Base-by-base conservation (phyloP, 2,329 filamentous ascomycete species). In the Leptographium procerum region DNA sequence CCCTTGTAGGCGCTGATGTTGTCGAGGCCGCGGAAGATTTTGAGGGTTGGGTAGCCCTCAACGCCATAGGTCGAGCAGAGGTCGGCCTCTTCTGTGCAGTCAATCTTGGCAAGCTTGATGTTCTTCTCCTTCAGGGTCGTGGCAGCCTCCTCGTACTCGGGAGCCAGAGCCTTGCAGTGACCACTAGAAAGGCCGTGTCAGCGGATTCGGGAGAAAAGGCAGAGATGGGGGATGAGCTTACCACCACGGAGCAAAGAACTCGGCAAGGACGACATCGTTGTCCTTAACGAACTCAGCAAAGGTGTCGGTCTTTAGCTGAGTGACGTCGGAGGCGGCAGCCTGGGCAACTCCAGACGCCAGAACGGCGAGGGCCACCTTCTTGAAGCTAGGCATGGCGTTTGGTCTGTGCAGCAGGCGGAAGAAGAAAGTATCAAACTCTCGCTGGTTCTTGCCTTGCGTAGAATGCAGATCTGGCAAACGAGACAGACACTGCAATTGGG, bases 31-130 rank as follows among this genome's bases (percentile, higher is more conserved):
- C 92, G 90, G 91, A 99, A 99, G 76, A 99, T 84, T 86, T 97
- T 99, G 71, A 99, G 84, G 65, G 94, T 99, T 63, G 94, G 94
- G 82, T 99, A 99, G 65, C 94, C 94, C 80, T 97, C 91, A 50
- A 99, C 91, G 63, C 89, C 91, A 69, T 88, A 89, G 67, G 83
- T 79, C 74, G 91, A 83, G 84, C 94, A 99, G 65, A 99, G 87
- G 36, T 95, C 90, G 63, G 85, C 78, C 80, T 99, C 89, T 72
- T 88, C 91, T 70, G 92, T 97, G 82, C 94, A 97, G 80, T 96
- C 92, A 67, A 95, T 76, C 84, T 95, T 94, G 74, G 81, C 87
- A 59, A 95, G 80, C 70, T 82, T 83, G 75, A 94, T 92, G 72
- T 88, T 81, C 84, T 92, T 94, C 75, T 90, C 88, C 81, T 91